phyloP scores from a whole-genome alignment of 805 yeast species.

The Metschnikowia gelsemii region DNA sequence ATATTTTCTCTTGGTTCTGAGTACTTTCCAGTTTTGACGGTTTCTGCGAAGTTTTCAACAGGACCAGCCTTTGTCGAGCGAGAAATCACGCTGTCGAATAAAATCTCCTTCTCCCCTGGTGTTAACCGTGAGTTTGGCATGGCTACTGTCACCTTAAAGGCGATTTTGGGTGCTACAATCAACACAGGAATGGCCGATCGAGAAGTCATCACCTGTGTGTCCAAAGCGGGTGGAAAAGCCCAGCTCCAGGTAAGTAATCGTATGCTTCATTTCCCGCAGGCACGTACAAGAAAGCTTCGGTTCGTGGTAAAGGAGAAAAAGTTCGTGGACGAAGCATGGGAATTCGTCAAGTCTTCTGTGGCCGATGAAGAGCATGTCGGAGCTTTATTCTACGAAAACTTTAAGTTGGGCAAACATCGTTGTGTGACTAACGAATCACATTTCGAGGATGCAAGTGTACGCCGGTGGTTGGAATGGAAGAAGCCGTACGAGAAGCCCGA shows the following conservation, averaged over 20 bases:
- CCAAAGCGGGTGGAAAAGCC: slow-evolving; percentile 18
- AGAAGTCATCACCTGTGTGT: slow-evolving; percentile 17
- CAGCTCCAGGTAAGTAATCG: slow-evolving; percentile 21
- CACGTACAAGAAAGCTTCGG: slow-evolving; percentile 13
- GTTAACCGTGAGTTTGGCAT: slow-evolving; percentile 10
- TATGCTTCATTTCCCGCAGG: slow-evolving; percentile 19
- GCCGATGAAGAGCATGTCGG: slow-evolving; percentile 16
- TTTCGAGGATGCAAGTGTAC: slow-evolving; percentile 13
- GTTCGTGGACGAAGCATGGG: slow-evolving; percentile 13
- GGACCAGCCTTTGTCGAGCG: slow-evolving; percentile 12
- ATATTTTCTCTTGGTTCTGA: slow-evolving; percentile 11
- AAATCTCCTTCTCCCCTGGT: slow-evolving; percentile 8
- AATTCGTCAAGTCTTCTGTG: slow-evolving; percentile 9
- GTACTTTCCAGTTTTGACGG: slow-evolving; percentile 15
- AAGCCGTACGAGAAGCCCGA: slow-evolving; percentile 1
- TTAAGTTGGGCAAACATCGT: slow-evolving; percentile 16
- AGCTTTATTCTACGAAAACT: slow-evolving; percentile 14
- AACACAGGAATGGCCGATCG: slow-evolving; percentile 10
- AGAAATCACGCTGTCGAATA: slow-evolving; percentile 9
- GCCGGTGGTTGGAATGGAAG: slow-evolving; percentile 16
- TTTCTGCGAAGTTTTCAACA: slow-evolving; percentile 15
- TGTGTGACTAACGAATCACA: slow-evolving; percentile 18
- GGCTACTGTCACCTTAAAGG: slow-evolving; percentile 3
- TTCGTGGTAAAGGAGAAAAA: slow-evolving; percentile 3
- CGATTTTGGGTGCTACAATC: slow-evolving; percentile 9